Conservation (phyloP, 176 grass and related monocot genomes). For the Eragrostis nindensis region DNA sequence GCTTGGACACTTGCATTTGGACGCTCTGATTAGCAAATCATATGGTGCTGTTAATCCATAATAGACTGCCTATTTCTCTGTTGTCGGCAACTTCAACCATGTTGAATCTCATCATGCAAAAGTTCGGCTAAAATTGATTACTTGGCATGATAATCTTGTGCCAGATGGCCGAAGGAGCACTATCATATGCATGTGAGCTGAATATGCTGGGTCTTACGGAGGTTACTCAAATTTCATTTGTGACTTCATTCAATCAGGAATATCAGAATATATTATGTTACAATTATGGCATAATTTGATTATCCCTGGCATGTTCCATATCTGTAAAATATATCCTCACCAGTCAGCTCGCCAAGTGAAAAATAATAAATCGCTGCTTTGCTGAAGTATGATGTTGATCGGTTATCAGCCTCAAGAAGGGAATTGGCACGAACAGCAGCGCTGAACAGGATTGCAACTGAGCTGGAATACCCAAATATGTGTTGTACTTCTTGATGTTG, state of each 20-base stretch:
- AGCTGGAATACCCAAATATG: conserved; percentile 27
- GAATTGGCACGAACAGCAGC: not conserved
- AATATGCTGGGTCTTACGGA: not conserved
- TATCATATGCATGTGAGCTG: conserved; percentile 11
- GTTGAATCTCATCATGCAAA: not conserved
- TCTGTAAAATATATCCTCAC: not conserved
- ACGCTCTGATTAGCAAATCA: conserved; percentile 5
- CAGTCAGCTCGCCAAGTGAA: not conserved
- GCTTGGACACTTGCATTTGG: not conserved
- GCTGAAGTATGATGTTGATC: not conserved
- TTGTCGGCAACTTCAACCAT: not conserved
- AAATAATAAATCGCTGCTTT: not conserved
- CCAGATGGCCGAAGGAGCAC: not conserved
- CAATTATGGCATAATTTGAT: not conserved
- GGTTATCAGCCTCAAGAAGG: not conserved
- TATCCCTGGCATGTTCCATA: not conserved
- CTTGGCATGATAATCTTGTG: not conserved
- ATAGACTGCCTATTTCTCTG: not conserved
- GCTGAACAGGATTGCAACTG: not conserved
- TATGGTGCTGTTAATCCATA: not conserved
- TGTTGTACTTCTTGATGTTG: conserved; percentile 11
- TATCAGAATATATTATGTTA: not conserved
- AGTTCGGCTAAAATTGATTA: not conserved
- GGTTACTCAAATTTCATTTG: not conserved
- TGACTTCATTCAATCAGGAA: not conserved